Evolutionary conservation across 257 asterid species (phyloP), one percentile per base, ranked within the genome.

Genomic region (Ocimum tenuiflorum): DNA sequence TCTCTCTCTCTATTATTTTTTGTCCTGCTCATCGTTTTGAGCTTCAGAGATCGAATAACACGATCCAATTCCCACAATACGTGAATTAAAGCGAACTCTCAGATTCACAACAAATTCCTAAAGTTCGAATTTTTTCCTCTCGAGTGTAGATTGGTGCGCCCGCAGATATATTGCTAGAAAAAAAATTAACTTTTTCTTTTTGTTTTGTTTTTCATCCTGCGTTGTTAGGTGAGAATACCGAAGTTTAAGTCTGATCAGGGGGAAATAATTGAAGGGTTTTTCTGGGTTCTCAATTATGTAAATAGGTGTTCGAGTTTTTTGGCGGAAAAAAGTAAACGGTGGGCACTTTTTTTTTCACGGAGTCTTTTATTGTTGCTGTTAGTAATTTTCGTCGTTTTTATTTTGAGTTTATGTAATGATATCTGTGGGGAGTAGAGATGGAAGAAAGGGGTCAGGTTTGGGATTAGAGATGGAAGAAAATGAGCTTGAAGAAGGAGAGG

Each of bases 401-500:
- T 63, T 65, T 19, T 10, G 8, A 70, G 67, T 69, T 39, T 53
- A 38, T 77, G 72, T 73, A 77, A 89, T 89, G 99, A 85, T 90
- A 70, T 83, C 87, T 79, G 83, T 83, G 77, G 81, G 87, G 51
- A 83, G 88, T 59, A 80, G 85, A 62, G 87, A 88, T 90, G 97
- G 83, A 71, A 78, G 95, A 73, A 84, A 85, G 82, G 77, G 88
- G 76, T 70, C 79, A 78, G 94, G 85, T 35, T 65, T 83, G 71
- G 89, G 90, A 74, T 76, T 86, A 64, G 88, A 81, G 49, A 94
- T 94, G 96, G 95, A 75, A 24, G 96, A 80, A 57, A 62, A 82
- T 57, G 99, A 91, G 78, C 83, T 94, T 49, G 99, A 94, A 79
- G 99, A 94, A 86, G 99, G 97, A 68, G 97, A 94, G 75, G 95